Base-by-base conservation (phyloP, 148 eudicot genomes). In the Beta vulgaris region DNA sequence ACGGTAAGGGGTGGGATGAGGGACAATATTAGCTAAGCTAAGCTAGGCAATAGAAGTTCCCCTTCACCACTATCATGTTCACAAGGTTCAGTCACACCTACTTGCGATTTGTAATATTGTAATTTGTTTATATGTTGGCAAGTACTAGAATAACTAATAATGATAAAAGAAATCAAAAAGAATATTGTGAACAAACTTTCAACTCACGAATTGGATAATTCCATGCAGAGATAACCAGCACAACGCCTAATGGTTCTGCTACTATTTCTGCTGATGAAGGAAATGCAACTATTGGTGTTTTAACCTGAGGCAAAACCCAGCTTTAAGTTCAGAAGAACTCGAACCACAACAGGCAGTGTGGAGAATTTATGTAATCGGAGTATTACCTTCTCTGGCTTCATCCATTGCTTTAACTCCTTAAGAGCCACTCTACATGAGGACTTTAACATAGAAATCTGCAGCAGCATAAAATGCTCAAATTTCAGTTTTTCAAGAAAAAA, bases 181-280 rank as follows among this genome's bases (percentile, higher is more conserved):
- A n/a, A 54, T 26, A 29, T 19, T 37, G 2, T 32, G 12, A 28
- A 43, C 15, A 37, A 46, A 23, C 16, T 2, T 78, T 44, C 53
- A 67, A 82, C 98, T 46, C 85, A 93, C 98, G 32, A 21, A 93
- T 77, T 43, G 98, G 98, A 82, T 85, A 90, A 78, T 93, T 93
- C 96, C 96, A 93, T 26, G 93, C 80, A 31, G 93, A 89, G 53
- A 89, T 89, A 77, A 89, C 83, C 76, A 89, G 79, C 64, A 87
- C 90, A 76, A 87, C 85, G 43, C 93, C 93, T 7, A 87, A 64
- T 62, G 93, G 90, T 71, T 89, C 93, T 46, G 89, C 72, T 29
- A 87, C 89, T 39, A 89, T 69, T 67, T 84, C 78, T 55, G 89
- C 88, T 60, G 90, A 82, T 36, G 90, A 89, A 68, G 93, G 93